Evolutionary conservation across 2,329 filamentous ascomycete genomes (phyloP).

Genomic region (Fusarium lyarnte): DNA sequence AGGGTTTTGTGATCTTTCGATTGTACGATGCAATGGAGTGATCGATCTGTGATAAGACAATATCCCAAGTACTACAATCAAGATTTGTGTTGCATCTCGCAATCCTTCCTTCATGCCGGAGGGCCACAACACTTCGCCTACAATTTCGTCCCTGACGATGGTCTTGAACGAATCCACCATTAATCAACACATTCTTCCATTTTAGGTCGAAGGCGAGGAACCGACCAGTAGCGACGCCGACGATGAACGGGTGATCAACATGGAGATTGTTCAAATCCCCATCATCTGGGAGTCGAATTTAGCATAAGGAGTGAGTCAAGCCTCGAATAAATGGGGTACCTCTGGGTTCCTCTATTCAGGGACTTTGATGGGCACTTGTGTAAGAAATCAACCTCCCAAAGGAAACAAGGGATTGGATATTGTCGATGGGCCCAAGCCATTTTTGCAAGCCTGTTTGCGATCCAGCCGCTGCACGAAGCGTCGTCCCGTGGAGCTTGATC

Average conservation of each 20-base stretch:
- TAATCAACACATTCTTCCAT: neutral
- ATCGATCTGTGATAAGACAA: neutral
- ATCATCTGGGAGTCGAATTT: neutral
- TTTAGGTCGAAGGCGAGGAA: neutral
- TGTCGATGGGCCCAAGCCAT: conserved; percentile 2
- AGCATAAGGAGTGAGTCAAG: neutral
- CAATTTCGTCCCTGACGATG: neutral
- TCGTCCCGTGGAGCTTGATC: conserved; percentile 43
- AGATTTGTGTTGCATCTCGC: neutral
- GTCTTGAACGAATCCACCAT: neutral
- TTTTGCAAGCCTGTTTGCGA: conserved; percentile 11
- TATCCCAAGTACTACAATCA: conserved; percentile 4
- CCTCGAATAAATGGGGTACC: neutral
- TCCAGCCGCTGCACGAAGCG: conserved; percentile 40
- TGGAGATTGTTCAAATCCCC: conserved; percentile 9
- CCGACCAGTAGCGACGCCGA: neutral
- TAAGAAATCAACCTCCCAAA: neutral
- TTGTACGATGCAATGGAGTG: neutral
- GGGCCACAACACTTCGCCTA: neutral
- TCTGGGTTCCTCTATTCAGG: neutral
- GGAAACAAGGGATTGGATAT: neutral
- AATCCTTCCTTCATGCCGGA: neutral
- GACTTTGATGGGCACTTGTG: conserved; percentile 19
- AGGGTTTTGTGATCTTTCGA: neutral
- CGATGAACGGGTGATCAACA: conserved; percentile 19